Conservation (phyloP, 192 early-diverging fungal species). For the Chytriomyces confervae region DNA sequence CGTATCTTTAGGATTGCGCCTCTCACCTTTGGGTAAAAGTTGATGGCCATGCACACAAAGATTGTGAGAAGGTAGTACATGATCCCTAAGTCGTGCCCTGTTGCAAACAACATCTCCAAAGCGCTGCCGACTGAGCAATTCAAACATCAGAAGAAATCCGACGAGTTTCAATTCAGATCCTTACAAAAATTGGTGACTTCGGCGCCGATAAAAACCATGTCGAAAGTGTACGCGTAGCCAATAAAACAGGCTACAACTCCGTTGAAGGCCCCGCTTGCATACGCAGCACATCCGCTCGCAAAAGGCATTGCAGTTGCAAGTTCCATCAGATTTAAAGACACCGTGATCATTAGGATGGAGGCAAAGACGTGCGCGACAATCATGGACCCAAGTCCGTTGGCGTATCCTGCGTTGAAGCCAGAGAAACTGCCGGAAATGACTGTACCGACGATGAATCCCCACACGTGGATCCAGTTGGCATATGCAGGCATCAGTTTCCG, state of each 20-base stretch:
- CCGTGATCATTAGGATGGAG: neutral
- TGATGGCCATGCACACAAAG: slow-evolving; percentile 3
- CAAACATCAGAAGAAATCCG: too few species aligned
- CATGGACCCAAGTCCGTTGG: slow-evolving; percentile 36
- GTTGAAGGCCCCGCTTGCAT: slow-evolving; percentile 20
- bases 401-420: slow-evolving; percentile 31
- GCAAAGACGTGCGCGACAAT: slow-evolving; percentile 25
- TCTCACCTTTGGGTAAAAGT: slow-evolving; percentile 3
- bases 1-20: neutral
- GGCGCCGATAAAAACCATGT: slow-evolving; percentile 19
- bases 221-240: slow-evolving; percentile 32
- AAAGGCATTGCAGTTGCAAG: slow-evolving; percentile 31
- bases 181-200: slow-evolving; percentile 22
- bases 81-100: neutral
- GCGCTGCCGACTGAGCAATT: neutral
- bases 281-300: slow-evolving; percentile 19
- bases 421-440: slow-evolving; percentile 37
- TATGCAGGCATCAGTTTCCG: slow-evolving; percentile 2
- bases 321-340: slow-evolving; percentile 12
- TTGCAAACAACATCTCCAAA: neutral
- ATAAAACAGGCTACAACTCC: slow-evolving; percentile 19
- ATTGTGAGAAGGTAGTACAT: neutral
- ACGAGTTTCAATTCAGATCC: neutral
- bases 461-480: slow-evolving; percentile 19
- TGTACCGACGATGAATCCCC: slow-evolving; percentile 28